Base-by-base conservation (phyloP, 1,139 yeast genomes). In the Geotrichum candidum region DNA sequence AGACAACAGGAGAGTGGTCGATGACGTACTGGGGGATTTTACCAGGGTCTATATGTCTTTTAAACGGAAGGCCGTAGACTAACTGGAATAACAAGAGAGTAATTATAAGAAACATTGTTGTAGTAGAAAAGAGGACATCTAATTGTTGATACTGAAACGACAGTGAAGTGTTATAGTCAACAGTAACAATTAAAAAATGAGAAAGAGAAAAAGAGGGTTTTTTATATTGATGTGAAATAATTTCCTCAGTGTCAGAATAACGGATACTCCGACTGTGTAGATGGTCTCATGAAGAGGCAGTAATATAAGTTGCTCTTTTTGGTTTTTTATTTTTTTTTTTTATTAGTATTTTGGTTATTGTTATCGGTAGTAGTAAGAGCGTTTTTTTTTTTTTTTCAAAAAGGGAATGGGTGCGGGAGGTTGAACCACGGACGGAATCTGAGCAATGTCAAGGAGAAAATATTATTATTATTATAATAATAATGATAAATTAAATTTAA, bases 1-100 rank as follows among this genome's bases (percentile, higher is more conserved):
- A 90, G 1, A 94, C 94, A 61, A 86, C 75, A 0, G 99, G 98
- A 3, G 80, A 94, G 71, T 84, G 82, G 57, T 87, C 86, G 0
- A 84, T 69, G 0, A 88, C 87, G 73, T 86, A 94, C n/a, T 77
- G 77, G 0, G 98, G 99, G 3, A 92, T 80, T 61, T 82, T 84
- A 7, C 60, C 56, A 15, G 56, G 35, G 5, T 35, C n/a, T 10
- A 41, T 22, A 13, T 25, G 35, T 29, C 33, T 29, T 35, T 29
- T n/a, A 18, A 45, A 15, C 29, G 52, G 29, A n/a, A 51, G 52
- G 10, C 29, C 57, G 18, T 15, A 23, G 15, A 27, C 57, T 13
- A 33, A n/a, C 11, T 25, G 18, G 15, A 54, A 27, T 27, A 54
- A 29, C 22, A 54, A 27, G 31, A 46, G 35, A 22, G 48, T 11